Evolutionary conservation across 1,284 basidiomycete species (phyloP).

Genomic region (Anthracocystis setariae): DNA sequence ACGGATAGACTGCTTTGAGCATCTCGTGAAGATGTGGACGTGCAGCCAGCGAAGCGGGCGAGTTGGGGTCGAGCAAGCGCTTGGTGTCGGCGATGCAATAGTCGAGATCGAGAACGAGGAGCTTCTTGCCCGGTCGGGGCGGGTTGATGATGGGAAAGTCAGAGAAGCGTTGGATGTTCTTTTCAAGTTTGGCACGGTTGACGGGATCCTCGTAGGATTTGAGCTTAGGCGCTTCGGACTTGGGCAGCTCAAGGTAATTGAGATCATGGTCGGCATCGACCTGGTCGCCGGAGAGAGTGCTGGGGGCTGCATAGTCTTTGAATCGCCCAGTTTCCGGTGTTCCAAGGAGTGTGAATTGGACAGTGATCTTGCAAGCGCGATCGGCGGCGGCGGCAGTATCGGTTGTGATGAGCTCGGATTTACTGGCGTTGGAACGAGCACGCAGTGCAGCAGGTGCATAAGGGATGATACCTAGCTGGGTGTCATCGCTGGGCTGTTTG

Average conservation of each 20-base stretch:
- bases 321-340: slow-evolving; percentile 56
- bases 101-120: slow-evolving; percentile 86
- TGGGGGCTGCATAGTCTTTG: slow-evolving; percentile 75
- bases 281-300: slow-evolving; percentile 16
- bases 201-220: slow-evolving; percentile 34
- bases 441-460: slow-evolving; percentile 44
- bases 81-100: slow-evolving; percentile 71
- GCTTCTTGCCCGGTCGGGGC: slow-evolving; percentile 70
- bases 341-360: slow-evolving; percentile 54
- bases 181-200: slow-evolving; percentile 46
- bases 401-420: slow-evolving; percentile 11
- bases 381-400: slow-evolving; percentile 26
- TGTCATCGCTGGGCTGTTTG: slow-evolving; percentile 75
- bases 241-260: slow-evolving; percentile 33
- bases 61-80: slow-evolving; percentile 75
- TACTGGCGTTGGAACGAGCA: slow-evolving; percentile 15
- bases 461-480: slow-evolving; percentile 30
- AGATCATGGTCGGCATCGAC: slow-evolving; percentile 33
- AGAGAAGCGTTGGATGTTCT: slow-evolving; percentile 52
- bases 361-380: slow-evolving; percentile 38
- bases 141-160: slow-evolving; percentile 53
- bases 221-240: slow-evolving; percentile 15
- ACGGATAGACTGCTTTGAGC: slow-evolving; percentile 63
- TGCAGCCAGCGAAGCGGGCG: slow-evolving; percentile 80
- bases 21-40: slow-evolving; percentile 85